Base-by-base conservation (phyloP, 2,329 filamentous ascomycete species). In the Fusarium sublunatum region DNA sequence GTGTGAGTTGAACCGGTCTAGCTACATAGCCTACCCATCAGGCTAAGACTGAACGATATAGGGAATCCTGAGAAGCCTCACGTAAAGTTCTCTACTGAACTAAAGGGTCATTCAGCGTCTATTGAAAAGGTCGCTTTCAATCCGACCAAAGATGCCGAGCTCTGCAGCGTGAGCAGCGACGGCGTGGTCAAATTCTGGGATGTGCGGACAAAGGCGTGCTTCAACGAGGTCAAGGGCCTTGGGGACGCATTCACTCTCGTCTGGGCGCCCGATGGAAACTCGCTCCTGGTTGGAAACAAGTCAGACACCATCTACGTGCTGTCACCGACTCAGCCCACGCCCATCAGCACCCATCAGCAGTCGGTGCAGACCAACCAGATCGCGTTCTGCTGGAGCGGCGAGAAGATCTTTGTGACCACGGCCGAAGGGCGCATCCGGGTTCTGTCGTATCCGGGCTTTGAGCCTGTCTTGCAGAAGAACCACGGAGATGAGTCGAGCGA, bases 141-240 rank as follows among this genome's bases (percentile, higher is more conserved):
- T 71, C 91, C 91, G 0, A 83, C 85, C 56, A 91, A 88, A 73
- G 91, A 94, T 73, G 87, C 89, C 5, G 89, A 93, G 76, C 81
- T 94, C 8, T 91, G 89, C 66, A 92, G 88, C 72, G 84, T 91
- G 49, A 90, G 89, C 65, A 84, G 81, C 40, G 91, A 94, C 72
- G 91, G 91, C 2, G 85, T 88, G 29, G 87, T 91, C 59, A 87
- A 90, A 72, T 87, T 94, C 68, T 94, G 91, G 91, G 91, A 94
- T 71, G 90, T 93, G 11, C 82, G 91, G 68, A 89, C 84, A 56
- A 91, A 91, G 72, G 83, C 84, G 2, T 88, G 88, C 68, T 83
- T 89, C 62, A 90, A 90, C 48, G 88, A 91, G 73, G 82, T 91
- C 35, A 88, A 85, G 65, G 84, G 83, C 5, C 79, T 88, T 41